Base-by-base conservation (phyloP, 208 protist species). In the Tritrichomonas musculus region DNA sequence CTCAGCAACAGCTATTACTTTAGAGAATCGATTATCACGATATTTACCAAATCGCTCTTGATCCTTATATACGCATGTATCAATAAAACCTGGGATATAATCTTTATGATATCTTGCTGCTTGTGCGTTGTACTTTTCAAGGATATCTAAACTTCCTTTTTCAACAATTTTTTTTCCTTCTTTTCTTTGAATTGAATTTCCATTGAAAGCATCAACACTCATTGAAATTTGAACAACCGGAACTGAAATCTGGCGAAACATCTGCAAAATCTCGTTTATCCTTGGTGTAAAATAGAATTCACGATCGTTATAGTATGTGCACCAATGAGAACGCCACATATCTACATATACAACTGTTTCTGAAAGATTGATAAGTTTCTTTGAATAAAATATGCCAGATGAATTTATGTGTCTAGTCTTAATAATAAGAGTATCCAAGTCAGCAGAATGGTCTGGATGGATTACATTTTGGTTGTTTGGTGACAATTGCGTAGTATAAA, bases 281-380 rank as follows among this genome's bases (percentile, higher is more conserved):
- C 73, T 82, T 30, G 73, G 73, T 50, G 73, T 82, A 41, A 82
- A 82, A 82, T 53, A 82, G 73, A 82, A 82, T 50, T 82, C 73
- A 53, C 73, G n/a, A 41, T 82, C 73, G 30, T 82, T 82, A 50
- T 82, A 82, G 50, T 82, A 82, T 82, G 73, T 82, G 41, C 73
- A 82, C 73, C 73, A 82, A 50, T 82, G 73, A 33, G 73, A 82
- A 53, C 73, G 47, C 73, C 73, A 82, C 73, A 82, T 82, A 82
- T 82, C 73, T 9, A 82, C 41, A 30, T 82, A 82, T 47, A 53
- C 73, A 50, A 82, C 73, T 53, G 73, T 82, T 47, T 82, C 41
- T 47, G 11, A 47, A 47, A 82, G 8, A 82, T 82, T 82, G 9
- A 82, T 50, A n/a, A n/a, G n/a, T n/a, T n/a, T n/a, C n/a, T n/a